Evolutionary conservation across 2,329 filamentous ascomycete genomes (phyloP).

Genomic region (Paramyrothecium roridum): DNA sequence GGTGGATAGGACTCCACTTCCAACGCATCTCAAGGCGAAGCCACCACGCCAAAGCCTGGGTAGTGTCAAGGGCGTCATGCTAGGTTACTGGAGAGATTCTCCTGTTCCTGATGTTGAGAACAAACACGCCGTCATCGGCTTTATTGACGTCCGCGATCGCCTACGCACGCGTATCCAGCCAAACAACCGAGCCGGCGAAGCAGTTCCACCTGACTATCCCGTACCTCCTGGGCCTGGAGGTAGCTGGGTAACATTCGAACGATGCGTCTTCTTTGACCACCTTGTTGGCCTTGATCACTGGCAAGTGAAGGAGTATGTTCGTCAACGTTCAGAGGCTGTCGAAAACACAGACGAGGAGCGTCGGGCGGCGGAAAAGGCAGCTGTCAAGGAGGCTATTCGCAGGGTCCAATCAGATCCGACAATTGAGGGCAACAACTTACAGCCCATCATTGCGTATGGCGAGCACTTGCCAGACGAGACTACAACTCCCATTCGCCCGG

Average conservation of each 20-base stretch:
- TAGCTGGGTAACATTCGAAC: slow-evolving; percentile 63
- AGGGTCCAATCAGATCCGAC: slow-evolving; percentile 40
- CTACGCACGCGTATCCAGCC: slow-evolving; percentile 57
- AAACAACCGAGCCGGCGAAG: slow-evolving; percentile 43
- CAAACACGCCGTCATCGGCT: slow-evolving; percentile 59
- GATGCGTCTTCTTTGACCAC: slow-evolving; percentile 56
- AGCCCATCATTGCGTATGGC: slow-evolving; percentile 49
- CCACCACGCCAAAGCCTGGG: slow-evolving; percentile 21
- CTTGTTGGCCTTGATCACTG: slow-evolving; percentile 53
- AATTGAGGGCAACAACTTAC: slow-evolving; percentile 37
- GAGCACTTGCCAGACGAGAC: slow-evolving; percentile 41
- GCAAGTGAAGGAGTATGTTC: slow-evolving; percentile 61
- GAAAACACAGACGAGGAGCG: slow-evolving; percentile 36
- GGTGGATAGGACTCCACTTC: slow-evolving; percentile 21
- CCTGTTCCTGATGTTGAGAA: slow-evolving; percentile 41
- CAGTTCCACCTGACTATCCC: slow-evolving; percentile 42
- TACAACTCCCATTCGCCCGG: slow-evolving; percentile 26
- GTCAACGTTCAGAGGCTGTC: slow-evolving; percentile 40
- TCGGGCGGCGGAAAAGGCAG: slow-evolving; percentile 34
- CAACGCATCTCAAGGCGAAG: slow-evolving; percentile 19
- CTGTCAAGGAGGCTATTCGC: slow-evolving; percentile 44
- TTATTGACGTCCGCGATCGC: slow-evolving; percentile 59
- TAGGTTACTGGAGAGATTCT: slow-evolving; percentile 62
- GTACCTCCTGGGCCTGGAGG: slow-evolving; percentile 57
- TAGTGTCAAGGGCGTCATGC: slow-evolving; percentile 42